Evolutionary conservation across 2,329 filamentous ascomycete species (phyloP).

Genomic region (Elsinoe australis): DNA sequence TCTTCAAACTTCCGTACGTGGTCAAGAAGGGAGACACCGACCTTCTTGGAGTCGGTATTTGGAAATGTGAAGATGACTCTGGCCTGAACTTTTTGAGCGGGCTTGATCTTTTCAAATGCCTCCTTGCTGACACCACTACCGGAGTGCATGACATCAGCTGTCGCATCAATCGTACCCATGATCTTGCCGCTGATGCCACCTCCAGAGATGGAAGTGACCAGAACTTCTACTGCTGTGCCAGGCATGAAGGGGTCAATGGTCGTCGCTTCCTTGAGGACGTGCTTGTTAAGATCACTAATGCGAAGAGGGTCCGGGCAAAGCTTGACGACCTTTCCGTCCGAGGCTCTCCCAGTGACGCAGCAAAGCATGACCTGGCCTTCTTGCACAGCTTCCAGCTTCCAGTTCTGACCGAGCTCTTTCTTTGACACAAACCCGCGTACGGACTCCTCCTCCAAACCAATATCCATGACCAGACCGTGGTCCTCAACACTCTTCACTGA

Average conservation of each 20-base stretch:
- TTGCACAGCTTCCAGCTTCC: constrained; percentile 59
- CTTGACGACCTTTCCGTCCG: constrained; percentile 77
- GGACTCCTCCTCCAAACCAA: constrained; percentile 62
- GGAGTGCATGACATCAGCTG: constrained; percentile 83
- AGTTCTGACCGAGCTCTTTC: constrained; percentile 63
- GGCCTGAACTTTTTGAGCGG: constrained; percentile 75
- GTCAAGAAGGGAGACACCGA: constrained; percentile 82
- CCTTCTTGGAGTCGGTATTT: constrained; percentile 65
- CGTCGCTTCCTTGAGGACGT: constrained; percentile 65
- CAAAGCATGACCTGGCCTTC: constrained; percentile 81
- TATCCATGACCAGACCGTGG: constrained; percentile 87
- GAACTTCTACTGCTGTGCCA: constrained; percentile 78
- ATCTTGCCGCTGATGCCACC: constrained; percentile 82
- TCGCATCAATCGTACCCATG: constrained; percentile 84
- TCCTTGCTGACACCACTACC: constrained; percentile 58
- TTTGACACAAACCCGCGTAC: constrained; percentile 78
- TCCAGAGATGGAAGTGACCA: constrained; percentile 66
- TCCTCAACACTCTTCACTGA: constrained; percentile 90
- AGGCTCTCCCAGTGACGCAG: constrained; percentile 64
- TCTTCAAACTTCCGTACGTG: constrained; percentile 56
- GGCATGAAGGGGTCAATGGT: constrained; percentile 87
- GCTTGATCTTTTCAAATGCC: constrained; percentile 71
- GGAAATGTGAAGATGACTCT: constrained; percentile 86
- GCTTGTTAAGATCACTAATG: constrained; percentile 59
- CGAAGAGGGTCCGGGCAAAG: constrained; percentile 62